These are phyloP conservation scores for Pseudomassariella vexata DNA, from an alignment of 2,329 filamentous ascomycete species.

Conservation along the genomic window DNA sequence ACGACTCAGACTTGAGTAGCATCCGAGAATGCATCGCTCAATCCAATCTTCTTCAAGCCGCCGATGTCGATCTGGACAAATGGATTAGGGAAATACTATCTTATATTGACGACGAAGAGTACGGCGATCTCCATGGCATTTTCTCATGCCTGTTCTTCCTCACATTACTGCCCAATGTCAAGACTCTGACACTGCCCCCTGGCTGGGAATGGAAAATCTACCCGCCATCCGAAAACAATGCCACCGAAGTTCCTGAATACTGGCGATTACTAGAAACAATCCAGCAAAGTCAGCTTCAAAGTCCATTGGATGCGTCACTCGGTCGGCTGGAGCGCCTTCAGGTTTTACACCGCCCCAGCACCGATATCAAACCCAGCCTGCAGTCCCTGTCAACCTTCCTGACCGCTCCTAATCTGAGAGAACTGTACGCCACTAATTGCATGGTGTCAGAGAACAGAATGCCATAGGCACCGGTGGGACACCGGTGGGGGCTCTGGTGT, in stretches of 20 bases:
- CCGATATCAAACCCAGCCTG: conserved; percentile 3
- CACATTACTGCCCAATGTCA: conserved; percentile 6
- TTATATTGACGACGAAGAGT: not conserved
- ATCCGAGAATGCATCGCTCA: too few relatives aligned
- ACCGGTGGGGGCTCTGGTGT: too few relatives aligned
- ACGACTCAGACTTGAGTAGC: too few relatives aligned
- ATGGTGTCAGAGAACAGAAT: not conserved
- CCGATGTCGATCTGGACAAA: too few relatives aligned
- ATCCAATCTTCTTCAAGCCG: too few relatives aligned
- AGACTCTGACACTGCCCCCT: conserved; percentile 3
- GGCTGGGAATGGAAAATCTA: not conserved
- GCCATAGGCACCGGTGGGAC: too few relatives aligned
- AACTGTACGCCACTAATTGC: conserved; percentile 1
- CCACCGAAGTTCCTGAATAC: not conserved
- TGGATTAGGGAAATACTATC: too few relatives aligned
- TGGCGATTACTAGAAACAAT: conserved; percentile 1
- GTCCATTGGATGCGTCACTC: too few relatives aligned
- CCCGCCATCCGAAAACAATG: too few relatives aligned
- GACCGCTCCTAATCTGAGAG: not conserved
- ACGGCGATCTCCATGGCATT: conserved; percentile 1
- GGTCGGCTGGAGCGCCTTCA: too few relatives aligned
- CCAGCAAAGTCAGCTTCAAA: not conserved
- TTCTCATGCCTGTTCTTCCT: conserved; percentile 7
- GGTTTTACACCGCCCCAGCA: too few relatives aligned
- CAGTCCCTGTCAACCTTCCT: conserved; percentile 6